Evolutionary conservation across 768 basidiomycete species (phyloP).

Genomic region (Podaxis mareebaensis): DNA sequence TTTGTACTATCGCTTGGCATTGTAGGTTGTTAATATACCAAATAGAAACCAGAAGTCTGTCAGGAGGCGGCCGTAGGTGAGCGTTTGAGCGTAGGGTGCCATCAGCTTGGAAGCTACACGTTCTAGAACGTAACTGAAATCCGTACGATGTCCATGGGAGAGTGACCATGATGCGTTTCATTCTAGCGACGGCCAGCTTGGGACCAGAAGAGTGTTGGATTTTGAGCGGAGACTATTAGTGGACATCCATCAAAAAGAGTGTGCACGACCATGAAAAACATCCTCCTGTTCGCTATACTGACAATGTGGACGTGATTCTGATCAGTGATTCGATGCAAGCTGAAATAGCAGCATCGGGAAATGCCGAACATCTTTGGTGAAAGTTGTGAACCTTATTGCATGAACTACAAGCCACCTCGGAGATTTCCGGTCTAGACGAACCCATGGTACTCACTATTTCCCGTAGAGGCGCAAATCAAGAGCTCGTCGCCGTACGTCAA

Average conservation of each 20-base stretch:
- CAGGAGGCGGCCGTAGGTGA: neutral
- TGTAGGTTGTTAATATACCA: neutral
- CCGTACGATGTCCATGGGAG: too few relatives aligned
- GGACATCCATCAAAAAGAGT: too few relatives aligned
- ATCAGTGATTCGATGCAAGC: neutral
- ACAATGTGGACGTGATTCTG: too few relatives aligned
- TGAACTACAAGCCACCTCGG: conserved; percentile 47
- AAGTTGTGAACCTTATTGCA: conserved; percentile 33
- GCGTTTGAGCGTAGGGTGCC: neutral
- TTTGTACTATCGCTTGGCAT: neutral
- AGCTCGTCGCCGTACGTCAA: conserved; percentile 46
- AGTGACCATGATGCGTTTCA: too few relatives aligned
- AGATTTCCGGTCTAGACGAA: conserved; percentile 32
- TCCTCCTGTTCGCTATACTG: too few relatives aligned
- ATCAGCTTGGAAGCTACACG: neutral
- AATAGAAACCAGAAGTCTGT: neutral
- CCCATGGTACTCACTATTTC: conserved; percentile 23
- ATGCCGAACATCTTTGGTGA: neutral
- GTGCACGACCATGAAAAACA: too few relatives aligned
- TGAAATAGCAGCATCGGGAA: neutral
- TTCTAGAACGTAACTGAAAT: neutral
- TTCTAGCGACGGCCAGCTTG: too few relatives aligned
- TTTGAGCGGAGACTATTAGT: too few relatives aligned
- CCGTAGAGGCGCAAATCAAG: conserved; percentile 37
- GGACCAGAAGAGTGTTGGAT: too few relatives aligned